Evolutionary conservation across 345 rosid genomes (phyloP), one percentile per base, ranked within the genome.

Genomic region (Eucalyptus tenuipes): DNA sequence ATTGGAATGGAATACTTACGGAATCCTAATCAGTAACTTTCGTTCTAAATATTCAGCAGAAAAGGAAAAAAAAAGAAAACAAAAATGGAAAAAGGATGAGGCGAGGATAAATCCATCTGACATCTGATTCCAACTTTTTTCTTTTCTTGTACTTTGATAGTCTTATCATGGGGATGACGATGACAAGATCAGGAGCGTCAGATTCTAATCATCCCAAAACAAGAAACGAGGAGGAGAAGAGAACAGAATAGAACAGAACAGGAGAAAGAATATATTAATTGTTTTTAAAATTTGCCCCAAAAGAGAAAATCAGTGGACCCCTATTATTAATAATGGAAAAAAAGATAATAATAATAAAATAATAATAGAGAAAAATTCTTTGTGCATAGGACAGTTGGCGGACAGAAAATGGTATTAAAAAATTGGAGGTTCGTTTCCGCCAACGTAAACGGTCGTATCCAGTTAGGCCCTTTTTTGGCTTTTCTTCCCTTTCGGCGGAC

Each of bases 41-140:
- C 4, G 7, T 59, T 10, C 8, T 12, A 7, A 59, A 24, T 22
- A 55, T 24, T 55, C 0, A 55, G 61, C 61, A 0, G 5, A 55
- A 55, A 55, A 4, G 29, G 6, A 5, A 0, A 22, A 24, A 2
- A 55, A 10, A 18, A 55, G 2, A 24, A 24, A 9, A 8, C 2
- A 53, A 55, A 55, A 55, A 24, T 2, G 1, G 61, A 9, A 55
- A 55, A 55, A 13, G 5, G 61, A 55, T 55, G 61, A 55, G 61
- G 61, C 29, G 12, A 10, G 61, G 61, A 55, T 55, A 3, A 3
- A 55, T 55, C 1, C 27, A 55, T 55, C 61, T 55, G 61, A 55
- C 61, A 10, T 55, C 61, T 55, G 61, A 55, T 55, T 24, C 61
- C 6, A 55, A 55, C 29, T 24, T 55, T 24, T 55, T 24, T 24